These are phyloP conservation scores for Chenopodium quinoa DNA, from an alignment of 148 eudicot species.

Conservation along the genomic window DNA sequence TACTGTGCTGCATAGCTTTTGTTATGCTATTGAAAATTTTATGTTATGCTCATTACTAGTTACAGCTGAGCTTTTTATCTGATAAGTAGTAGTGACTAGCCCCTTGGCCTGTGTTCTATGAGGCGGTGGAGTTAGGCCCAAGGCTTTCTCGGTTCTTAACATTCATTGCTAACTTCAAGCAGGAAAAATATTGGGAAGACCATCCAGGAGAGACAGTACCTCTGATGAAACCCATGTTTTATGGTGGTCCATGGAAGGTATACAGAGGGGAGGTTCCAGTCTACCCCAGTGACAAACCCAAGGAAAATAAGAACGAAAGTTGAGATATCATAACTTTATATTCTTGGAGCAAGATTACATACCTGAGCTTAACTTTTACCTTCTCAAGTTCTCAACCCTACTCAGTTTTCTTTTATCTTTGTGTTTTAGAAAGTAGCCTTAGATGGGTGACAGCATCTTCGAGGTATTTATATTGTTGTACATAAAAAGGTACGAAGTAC, in stretches of 20 bases:
- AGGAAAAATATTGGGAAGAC: constrained; percentile 95
- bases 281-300: constrained; percentile 17
- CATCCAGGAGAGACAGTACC: constrained; percentile 84
- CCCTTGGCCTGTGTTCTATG: not conserved
- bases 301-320: not conserved
- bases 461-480: not conserved
- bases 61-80: not conserved
- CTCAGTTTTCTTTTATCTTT: too few relatives aligned
- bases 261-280: constrained; percentile 58
- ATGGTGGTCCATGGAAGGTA: constrained; percentile 87
- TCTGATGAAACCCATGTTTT: constrained; percentile 79
- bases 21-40: not conserved
- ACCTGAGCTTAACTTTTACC: too few relatives aligned
- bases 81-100: not conserved
- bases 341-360: not conserved
- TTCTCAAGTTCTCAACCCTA: too few relatives aligned
- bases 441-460: too few relatives aligned
- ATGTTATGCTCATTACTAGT: not conserved
- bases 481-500: not conserved
- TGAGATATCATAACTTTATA: not conserved
- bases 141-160: not conserved
- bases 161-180: constrained; percentile 17
- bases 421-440: too few relatives aligned
- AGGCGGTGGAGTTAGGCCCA: not conserved
- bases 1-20: not conserved